These are phyloP conservation scores for Diaporthe vexans DNA, from an alignment of 2,329 filamentous ascomycete genomes.

Conservation along the genomic window DNA sequence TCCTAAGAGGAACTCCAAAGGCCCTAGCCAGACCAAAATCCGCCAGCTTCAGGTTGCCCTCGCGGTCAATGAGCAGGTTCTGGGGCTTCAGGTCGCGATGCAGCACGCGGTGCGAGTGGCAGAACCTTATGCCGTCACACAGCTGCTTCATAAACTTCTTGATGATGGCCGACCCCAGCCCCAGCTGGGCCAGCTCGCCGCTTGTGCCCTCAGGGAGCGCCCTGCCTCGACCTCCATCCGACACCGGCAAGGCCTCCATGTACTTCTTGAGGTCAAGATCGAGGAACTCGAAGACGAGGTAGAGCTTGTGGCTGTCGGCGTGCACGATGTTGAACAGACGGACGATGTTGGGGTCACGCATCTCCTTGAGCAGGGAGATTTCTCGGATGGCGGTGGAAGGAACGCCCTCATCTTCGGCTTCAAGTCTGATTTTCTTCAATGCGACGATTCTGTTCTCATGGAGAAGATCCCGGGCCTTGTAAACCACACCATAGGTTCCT, in stretches of 20 bases:
- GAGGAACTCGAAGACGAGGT: conserved; percentile 90
- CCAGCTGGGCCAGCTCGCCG: conserved; percentile 73
- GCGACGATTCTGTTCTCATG: conserved; percentile 86
- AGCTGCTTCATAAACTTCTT: conserved; percentile 94
- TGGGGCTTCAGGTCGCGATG: conserved; percentile 90
- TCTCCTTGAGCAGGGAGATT: conserved; percentile 92
- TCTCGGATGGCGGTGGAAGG: conserved; percentile 92
- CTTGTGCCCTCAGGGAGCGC: conserved; percentile 81
- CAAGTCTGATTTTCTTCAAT: conserved; percentile 92
- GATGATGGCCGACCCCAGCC: conserved; percentile 83
- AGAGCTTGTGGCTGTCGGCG: conserved; percentile 91
- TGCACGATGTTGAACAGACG: conserved; percentile 90
- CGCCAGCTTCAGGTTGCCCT: conserved; percentile 89
- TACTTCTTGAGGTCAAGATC: conserved; percentile 93
- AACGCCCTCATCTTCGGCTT: conserved; percentile 92
- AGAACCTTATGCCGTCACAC: conserved; percentile 84
- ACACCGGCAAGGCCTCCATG: conserved; percentile 88
- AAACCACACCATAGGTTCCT: conserved; percentile 94
- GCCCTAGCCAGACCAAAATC: conserved; percentile 91
- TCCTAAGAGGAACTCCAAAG: conserved; percentile 88
- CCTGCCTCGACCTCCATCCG: conserved; percentile 85
- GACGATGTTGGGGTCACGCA: conserved; percentile 91
- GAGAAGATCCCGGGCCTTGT: conserved; percentile 87
- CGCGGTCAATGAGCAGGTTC: conserved; percentile 85
- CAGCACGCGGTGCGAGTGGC: conserved; percentile 86